phyloP scores from a whole-genome alignment of 1,284 basidiomycete genomes.

The Ceratorhiza oryzae-sativae region DNA sequence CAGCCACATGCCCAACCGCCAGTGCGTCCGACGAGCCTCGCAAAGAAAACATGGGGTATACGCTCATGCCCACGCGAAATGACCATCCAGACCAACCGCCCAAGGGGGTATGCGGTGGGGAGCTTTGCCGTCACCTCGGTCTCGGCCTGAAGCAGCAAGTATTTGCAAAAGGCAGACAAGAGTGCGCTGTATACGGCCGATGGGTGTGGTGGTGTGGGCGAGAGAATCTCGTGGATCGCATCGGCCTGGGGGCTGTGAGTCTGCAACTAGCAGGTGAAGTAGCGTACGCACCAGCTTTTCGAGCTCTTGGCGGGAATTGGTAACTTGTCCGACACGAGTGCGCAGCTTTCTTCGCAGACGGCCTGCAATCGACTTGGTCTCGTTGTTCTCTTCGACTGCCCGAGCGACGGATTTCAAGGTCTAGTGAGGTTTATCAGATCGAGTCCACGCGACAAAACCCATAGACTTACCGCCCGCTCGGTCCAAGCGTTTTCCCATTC shows the following conservation, averaged over 20 bases:
- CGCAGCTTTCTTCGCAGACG: slow-evolving; percentile 82
- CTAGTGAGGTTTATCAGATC: slow-evolving; percentile 50
- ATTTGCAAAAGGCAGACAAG: slow-evolving; percentile 87
- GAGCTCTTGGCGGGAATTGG: slow-evolving; percentile 78
- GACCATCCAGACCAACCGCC: slow-evolving; percentile 75
- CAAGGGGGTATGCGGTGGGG: slow-evolving; percentile 83
- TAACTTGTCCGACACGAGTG: slow-evolving; percentile 91
- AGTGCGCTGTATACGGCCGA: slow-evolving; percentile 72
- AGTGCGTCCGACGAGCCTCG: slow-evolving; percentile 80
- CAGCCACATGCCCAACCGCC: slow-evolving; percentile 64
- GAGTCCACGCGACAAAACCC: slow-evolving; percentile 27
- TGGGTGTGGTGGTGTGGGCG: slow-evolving; percentile 52
- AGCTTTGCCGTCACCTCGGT: slow-evolving; percentile 92
- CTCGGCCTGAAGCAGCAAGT: slow-evolving; percentile 91
- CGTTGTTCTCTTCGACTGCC: slow-evolving; percentile 71
- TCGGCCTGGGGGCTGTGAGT: slow-evolving; percentile 58
- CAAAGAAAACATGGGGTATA: slow-evolving; percentile 81
- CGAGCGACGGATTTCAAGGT: slow-evolving; percentile 79
- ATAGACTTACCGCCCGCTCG: slow-evolving; percentile 52
- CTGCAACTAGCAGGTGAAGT: slow-evolving; percentile 12
- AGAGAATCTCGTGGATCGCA: slow-evolving; percentile 66
- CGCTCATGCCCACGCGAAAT: slow-evolving; percentile 62
- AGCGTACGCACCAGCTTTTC: slow-evolving; percentile 68
- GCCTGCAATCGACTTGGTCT: slow-evolving; percentile 60
- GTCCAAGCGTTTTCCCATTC: slow-evolving; percentile 66